These are phyloP conservation scores for Lactifluus hygrophoroides DNA, from an alignment of 768 basidiomycete genomes.

Conservation along the genomic window DNA sequence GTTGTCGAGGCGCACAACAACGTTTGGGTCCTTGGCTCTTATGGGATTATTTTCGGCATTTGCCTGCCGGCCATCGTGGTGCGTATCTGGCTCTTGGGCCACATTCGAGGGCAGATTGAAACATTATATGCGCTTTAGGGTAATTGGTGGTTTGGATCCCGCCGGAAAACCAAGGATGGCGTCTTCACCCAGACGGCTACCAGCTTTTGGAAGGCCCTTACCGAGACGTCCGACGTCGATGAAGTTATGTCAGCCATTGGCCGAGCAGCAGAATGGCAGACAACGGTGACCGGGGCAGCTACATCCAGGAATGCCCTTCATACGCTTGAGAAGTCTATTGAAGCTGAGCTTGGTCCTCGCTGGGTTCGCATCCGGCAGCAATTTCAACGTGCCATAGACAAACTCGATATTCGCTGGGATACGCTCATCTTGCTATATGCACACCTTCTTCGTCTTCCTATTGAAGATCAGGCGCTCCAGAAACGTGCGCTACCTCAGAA, in stretches of 20 bases:
- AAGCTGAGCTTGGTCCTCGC: constrained; percentile 38
- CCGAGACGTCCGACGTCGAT: constrained; percentile 65
- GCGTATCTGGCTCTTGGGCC: constrained; percentile 26
- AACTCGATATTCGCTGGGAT: constrained; percentile 35
- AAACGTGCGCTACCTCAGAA: constrained; percentile 39
- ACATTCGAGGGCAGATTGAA: background rate
- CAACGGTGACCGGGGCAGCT: constrained; percentile 25
- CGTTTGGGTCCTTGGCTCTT: constrained; percentile 80
- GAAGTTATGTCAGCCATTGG: constrained; percentile 68
- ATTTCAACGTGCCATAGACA: constrained; percentile 26
- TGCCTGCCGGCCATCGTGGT: constrained; percentile 78
- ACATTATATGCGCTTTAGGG: constrained; percentile 37
- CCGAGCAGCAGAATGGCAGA: constrained; percentile 55
- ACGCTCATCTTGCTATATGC: constrained; percentile 76
- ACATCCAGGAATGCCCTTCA: constrained; percentile 30
- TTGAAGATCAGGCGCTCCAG: constrained; percentile 44
- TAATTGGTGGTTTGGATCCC: constrained; percentile 95
- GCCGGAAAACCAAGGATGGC: constrained; percentile 87
- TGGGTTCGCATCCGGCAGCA: constrained; percentile 46
- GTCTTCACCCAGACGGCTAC: constrained; percentile 75
- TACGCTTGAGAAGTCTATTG: constrained; percentile 44
- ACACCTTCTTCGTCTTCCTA: constrained; percentile 64
- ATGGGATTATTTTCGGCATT: constrained; percentile 82
- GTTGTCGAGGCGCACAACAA: constrained; percentile 88
- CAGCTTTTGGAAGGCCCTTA: constrained; percentile 78